These are phyloP conservation scores for Aspergillus indologenus DNA, from an alignment of 495 filamentous ascomycete species.

Conservation along the genomic window DNA sequence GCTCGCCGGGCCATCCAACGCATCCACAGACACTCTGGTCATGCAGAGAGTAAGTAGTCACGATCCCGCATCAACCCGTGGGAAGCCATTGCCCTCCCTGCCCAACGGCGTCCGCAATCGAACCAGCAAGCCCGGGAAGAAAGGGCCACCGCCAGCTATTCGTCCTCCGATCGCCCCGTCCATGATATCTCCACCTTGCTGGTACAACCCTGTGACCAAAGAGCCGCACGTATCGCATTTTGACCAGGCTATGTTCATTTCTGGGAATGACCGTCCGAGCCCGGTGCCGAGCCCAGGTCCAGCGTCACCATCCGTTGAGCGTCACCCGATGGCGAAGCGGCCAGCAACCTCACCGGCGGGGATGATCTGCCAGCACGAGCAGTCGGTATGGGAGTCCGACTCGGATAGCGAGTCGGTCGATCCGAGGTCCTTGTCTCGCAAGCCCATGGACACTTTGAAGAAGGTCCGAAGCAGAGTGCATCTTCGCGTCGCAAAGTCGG, in stretches of 20 bases:
- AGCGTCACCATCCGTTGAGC: constrained; percentile 35
- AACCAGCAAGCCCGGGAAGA: constrained; percentile 23
- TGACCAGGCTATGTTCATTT: constrained; percentile 46
- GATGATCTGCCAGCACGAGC: constrained; percentile 30
- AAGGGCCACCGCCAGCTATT: constrained; percentile 28
- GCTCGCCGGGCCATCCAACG: constrained; percentile 18
- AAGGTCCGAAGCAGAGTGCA: constrained; percentile 49
- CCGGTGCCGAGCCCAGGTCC: constrained; percentile 40
- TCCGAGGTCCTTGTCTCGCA: constrained; percentile 38
- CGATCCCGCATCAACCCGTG: constrained; percentile 30
- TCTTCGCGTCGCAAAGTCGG: constrained; percentile 43
- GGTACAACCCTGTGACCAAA: constrained; percentile 44
- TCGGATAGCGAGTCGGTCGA: constrained; percentile 41
- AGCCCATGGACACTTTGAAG: constrained; percentile 44
- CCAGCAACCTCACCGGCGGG: constrained; percentile 46
- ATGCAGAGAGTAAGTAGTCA: constrained; percentile 34
- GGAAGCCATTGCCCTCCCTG: constrained; percentile 37
- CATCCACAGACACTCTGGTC: constrained; percentile 32
- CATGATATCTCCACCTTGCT: constrained; percentile 43
- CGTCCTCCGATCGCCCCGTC: constrained; percentile 39
- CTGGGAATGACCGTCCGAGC: constrained; percentile 41
- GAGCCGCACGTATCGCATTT: constrained; percentile 46
- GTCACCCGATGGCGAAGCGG: constrained; percentile 35
- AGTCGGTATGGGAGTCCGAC: constrained; percentile 49
- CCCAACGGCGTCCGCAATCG: constrained; percentile 27